Evolutionary conservation across 2,329 filamentous ascomycete genomes (phyloP).

Genomic region (Hypoxylon rubiginosum): DNA sequence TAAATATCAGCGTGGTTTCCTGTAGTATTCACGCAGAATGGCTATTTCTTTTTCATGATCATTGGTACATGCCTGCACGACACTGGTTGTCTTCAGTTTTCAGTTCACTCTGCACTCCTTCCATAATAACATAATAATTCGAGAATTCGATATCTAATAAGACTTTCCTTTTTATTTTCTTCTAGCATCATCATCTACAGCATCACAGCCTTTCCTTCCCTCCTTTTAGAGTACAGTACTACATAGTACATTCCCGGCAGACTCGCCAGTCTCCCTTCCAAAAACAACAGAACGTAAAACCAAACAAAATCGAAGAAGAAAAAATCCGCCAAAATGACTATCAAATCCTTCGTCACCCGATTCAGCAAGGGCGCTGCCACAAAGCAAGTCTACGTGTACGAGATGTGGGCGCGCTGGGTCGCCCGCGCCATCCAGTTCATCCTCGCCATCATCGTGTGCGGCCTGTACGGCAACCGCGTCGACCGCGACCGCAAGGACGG

Average conservation of each 20-base stretch:
- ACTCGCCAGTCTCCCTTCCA: background rate
- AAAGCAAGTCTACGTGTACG: conserved; percentile 61
- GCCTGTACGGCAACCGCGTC: conserved; percentile 76
- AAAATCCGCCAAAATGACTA: conserved; percentile 34
- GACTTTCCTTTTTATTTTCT: conserved; percentile 7
- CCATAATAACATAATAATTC: conserved; percentile 34
- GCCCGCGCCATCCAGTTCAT: conserved; percentile 78
- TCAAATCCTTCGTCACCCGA: conserved; percentile 43
- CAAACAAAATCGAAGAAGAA: background rate
- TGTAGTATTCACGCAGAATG: conserved; percentile 5
- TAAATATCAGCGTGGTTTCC: conserved; percentile 36
- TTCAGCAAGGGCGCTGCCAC: conserved; percentile 59
- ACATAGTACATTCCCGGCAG: background rate
- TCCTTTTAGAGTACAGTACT: background rate
- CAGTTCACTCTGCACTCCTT: conserved; percentile 21
- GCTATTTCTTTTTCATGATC: conserved; percentile 21
- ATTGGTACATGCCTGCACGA: conserved; percentile 17
- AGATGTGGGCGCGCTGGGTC: conserved; percentile 62
- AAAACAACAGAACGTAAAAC: background rate
- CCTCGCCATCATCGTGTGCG: conserved; percentile 76
- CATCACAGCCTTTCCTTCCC: background rate
- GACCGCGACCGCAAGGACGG: conserved; percentile 56
- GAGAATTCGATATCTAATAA: background rate
- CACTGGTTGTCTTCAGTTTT: conserved; percentile 40
- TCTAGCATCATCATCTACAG: background rate